Percentiles rank a stretch among this genome's conserved stretches.
These are phyloP conservation scores for Rutidosis leptorrhynchoides DNA, from an alignment of 129 eudicot species.

Conservation along the genomic window DNA sequence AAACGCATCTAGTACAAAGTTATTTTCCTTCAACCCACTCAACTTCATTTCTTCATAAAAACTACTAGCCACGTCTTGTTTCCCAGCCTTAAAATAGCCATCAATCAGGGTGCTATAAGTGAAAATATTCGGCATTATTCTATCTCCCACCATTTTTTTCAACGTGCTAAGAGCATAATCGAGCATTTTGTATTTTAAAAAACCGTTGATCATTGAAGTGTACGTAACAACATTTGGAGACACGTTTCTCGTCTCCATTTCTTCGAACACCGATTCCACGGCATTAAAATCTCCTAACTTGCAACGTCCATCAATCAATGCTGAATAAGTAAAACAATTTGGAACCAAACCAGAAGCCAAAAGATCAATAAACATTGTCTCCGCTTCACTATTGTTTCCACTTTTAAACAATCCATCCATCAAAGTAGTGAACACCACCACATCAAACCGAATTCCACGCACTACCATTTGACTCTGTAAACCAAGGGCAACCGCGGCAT, in stretches of 20 bases:
- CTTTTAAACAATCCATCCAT: conserved; percentile 82
- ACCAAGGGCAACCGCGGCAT: conserved; percentile 39
- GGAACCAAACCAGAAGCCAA: conserved; percentile 44
- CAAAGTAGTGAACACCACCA: conserved; percentile 55
- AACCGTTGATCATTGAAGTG: conserved; percentile 66
- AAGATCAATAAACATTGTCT: conserved; percentile 47
- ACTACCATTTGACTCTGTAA: conserved; percentile 77
- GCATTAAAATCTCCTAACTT: conserved; percentile 63
- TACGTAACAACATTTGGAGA: conserved; percentile 69
- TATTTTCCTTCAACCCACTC: conserved; percentile 67
- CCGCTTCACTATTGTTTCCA: conserved; percentile 64
- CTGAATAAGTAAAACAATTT: conserved; percentile 60
- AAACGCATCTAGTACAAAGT: conserved; percentile 54
- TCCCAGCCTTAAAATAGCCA: conserved; percentile 71
- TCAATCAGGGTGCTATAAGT: conserved; percentile 60
- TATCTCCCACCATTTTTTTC: conserved; percentile 46
- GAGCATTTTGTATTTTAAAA: conserved; percentile 49
- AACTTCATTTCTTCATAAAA: conserved; percentile 66
- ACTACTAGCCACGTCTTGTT: conserved; percentile 48
- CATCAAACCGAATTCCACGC: conserved; percentile 72
- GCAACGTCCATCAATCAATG: conserved; percentile 63
- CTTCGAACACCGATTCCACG: conserved; percentile 49
- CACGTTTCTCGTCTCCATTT: conserved; percentile 55
- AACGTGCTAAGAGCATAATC: conserved; percentile 48
- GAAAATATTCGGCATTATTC: conserved; percentile 58